Percentiles rank a stretch among this genome's conserved stretches.
phyloP scores from a whole-genome alignment of 2,329 filamentous ascomycete species.

The Ophiostoma perfectum region DNA sequence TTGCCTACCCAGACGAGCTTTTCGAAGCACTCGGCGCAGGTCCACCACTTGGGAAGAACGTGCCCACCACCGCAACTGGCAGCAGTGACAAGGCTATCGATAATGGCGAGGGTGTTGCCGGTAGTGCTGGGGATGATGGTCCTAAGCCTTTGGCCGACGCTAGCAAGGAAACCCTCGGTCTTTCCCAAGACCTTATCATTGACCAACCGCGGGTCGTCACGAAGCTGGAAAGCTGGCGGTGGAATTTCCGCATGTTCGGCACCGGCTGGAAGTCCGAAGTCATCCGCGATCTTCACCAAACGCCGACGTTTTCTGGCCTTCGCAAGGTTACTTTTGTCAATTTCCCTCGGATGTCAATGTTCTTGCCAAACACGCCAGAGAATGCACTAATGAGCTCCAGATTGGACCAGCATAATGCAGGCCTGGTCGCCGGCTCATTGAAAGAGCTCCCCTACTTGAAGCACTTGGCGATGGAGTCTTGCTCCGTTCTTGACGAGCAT shows the following conservation, averaged over 20 bases:
- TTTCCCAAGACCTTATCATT: background rate
- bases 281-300: conserved; percentile 49
- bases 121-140: background rate
- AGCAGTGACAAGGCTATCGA: conserved; percentile 28
- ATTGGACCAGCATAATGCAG: conserved; percentile 23
- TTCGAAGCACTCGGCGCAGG: conserved; percentile 56
- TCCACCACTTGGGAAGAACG: background rate
- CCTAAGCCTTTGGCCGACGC: background rate
- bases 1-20: conserved; percentile 62
- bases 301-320: conserved; percentile 51
- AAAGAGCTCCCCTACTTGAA: conserved; percentile 56
- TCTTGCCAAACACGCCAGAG: conserved; percentile 36
- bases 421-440: conserved; percentile 43
- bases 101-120: conserved; percentile 9
- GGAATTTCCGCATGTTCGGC: conserved; percentile 53
- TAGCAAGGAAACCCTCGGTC: background rate
- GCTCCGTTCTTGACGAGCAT: conserved; percentile 61
- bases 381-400: background rate
- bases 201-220: background rate
- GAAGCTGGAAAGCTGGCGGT: conserved; percentile 52
- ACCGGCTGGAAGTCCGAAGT: conserved; percentile 44
- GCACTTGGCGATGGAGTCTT: conserved; percentile 68
- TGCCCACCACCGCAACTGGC: too few relatives aligned
- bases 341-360: conserved; percentile 52
- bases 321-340: conserved; percentile 57